Evolutionary conservation across 2,329 filamentous ascomycete species (phyloP).

Genomic region (Fonsecaea nubica): DNA sequence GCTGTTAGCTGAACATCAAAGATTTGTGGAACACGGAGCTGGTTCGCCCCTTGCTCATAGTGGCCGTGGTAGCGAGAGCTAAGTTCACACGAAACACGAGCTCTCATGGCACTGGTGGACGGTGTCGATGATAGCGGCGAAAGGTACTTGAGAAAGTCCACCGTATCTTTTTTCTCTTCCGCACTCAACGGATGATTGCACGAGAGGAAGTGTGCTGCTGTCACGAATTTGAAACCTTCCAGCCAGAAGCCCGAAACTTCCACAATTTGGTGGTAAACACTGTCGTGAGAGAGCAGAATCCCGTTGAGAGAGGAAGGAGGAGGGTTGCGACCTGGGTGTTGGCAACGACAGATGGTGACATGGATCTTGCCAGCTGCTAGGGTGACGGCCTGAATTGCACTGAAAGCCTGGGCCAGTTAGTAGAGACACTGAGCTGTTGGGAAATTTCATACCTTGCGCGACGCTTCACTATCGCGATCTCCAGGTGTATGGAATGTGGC

Average conservation of each 20-base stretch:
- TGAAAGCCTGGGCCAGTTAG: neutral
- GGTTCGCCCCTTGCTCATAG: neutral
- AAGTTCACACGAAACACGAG: neutral
- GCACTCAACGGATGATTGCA: neutral
- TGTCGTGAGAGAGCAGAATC: neutral
- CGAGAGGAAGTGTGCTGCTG: neutral
- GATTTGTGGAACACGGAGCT: neutral
- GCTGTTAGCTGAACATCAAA: neutral
- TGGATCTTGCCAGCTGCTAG: neutral
- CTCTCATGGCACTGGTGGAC: too few relatives aligned
- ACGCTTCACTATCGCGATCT: too few relatives aligned
- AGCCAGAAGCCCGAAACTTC: neutral
- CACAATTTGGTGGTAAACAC: neutral
- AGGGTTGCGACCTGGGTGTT: neutral
- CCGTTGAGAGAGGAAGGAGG: neutral
- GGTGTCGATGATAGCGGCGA: neutral
- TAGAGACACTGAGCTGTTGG: neutral
- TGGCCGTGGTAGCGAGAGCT: neutral
- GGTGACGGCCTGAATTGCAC: neutral
- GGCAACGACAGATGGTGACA: neutral
- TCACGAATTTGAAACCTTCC: neutral
- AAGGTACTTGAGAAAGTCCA: neutral
- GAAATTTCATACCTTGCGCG: neutral
- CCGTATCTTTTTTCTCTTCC: neutral
- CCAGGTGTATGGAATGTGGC: too few relatives aligned